phyloP scores from a whole-genome alignment of 1,284 basidiomycete species.

The Golubevia sp. region DNA sequence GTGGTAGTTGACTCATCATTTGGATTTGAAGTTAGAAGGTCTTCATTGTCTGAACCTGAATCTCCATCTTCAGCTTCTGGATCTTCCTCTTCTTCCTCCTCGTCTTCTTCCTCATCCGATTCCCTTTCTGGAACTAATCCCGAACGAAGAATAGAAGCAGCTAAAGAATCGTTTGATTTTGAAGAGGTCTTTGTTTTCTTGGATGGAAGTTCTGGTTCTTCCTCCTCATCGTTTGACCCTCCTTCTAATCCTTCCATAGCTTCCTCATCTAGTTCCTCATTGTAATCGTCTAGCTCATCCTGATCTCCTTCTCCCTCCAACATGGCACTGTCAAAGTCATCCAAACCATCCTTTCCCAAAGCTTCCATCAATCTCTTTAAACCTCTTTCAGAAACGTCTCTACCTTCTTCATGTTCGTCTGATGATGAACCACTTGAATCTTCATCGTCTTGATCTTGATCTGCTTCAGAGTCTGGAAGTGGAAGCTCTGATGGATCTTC shows the following conservation, averaged over 20 bases:
- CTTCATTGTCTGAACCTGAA: slow-evolving; percentile 21
- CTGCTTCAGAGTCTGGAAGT: slow-evolving; percentile 13
- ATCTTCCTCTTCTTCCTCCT: slow-evolving; percentile 30
- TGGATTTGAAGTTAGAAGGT: slow-evolving; percentile 4
- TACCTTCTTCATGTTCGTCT: slow-evolving; percentile 33
- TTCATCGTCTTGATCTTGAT: slow-evolving; percentile 16
- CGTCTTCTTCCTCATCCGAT: slow-evolving; percentile 31
- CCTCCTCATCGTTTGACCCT: slow-evolving; percentile 14
- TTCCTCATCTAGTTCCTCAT: slow-evolving; percentile 22
- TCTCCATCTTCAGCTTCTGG: slow-evolving; percentile 25
- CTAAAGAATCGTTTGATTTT: slow-evolving; percentile 44
- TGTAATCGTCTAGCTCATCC: slow-evolving; percentile 21
- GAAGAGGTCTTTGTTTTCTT: slow-evolving; percentile 7
- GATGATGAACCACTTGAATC: slow-evolving; percentile 24
- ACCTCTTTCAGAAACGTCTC: slow-evolving; percentile 48
- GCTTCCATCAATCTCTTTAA: slow-evolving; percentile 50
- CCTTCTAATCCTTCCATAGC: not conserved
- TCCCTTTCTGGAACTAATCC: slow-evolving; percentile 33
- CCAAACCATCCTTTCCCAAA: slow-evolving; percentile 47
- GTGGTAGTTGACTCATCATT: slow-evolving; percentile 1
- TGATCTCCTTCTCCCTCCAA: slow-evolving; percentile 33
- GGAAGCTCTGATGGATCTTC: not conserved
- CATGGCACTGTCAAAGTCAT: slow-evolving; percentile 44
- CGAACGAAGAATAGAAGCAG: slow-evolving; percentile 47
- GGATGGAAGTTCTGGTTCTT: slow-evolving; percentile 13